A percentile compares a stretch with the other conserved stretches of the same genome.
phyloP scores from a whole-genome alignment of 768 basidiomycete species.

The Lactifluus echinatus region DNA sequence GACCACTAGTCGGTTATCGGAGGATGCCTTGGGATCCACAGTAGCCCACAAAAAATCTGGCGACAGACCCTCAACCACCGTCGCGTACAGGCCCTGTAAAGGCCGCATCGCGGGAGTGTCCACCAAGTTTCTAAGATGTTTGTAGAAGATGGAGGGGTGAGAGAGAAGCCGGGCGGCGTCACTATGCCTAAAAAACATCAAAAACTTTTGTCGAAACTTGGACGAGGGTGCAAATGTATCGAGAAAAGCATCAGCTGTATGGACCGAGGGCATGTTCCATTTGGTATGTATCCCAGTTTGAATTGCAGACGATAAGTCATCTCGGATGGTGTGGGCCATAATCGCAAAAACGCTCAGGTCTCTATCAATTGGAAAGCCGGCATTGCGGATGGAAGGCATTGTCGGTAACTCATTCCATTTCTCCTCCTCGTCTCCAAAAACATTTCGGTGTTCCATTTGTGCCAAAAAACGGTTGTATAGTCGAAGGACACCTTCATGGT shows the following conservation, averaged over 20 bases:
- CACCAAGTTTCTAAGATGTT: conserved; percentile 41
- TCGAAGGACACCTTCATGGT: conserved; percentile 36
- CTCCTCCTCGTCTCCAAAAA: background rate
- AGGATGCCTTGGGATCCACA: conserved; percentile 31
- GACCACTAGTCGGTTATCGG: conserved; percentile 34
- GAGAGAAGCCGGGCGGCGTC: conserved; percentile 43
- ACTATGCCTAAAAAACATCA: conserved; percentile 40
- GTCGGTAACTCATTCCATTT: background rate
- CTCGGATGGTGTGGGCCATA: conserved; percentile 51
- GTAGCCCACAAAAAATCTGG: conserved; percentile 50
- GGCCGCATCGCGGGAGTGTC: conserved; percentile 25
- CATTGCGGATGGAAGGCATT: background rate
- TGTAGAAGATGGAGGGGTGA: conserved; percentile 40
- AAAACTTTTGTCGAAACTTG: conserved; percentile 37
- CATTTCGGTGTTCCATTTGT: conserved; percentile 1
- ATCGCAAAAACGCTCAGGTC: conserved; percentile 43
- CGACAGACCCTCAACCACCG: conserved; percentile 42
- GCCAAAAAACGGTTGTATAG: conserved; percentile 27
- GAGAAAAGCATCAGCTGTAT: conserved; percentile 34
- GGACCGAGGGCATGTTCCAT: conserved; percentile 29
- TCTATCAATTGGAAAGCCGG: conserved; percentile 10
- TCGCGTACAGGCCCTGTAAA: conserved; percentile 43
- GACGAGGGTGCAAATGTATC: conserved; percentile 30
- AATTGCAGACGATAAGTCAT: conserved; percentile 52
- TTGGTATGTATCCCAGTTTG: conserved; percentile 33